Percentiles rank a stretch among this genome's conserved stretches.
Conservation (phyloP, 345 rosid species). For the Eucalyptus virginea region DNA sequence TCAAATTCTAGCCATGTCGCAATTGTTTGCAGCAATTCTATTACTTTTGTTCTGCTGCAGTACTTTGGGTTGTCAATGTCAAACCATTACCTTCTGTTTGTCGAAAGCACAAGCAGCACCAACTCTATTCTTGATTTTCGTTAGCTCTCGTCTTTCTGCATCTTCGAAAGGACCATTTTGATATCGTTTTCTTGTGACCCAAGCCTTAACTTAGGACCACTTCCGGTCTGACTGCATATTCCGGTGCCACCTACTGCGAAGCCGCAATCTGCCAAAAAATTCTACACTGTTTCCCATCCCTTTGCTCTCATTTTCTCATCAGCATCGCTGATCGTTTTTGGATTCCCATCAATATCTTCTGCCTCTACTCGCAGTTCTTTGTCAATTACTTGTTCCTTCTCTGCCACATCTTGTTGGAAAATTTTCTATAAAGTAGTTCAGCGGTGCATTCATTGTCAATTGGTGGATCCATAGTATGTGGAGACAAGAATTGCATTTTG, state of each 20-base stretch:
- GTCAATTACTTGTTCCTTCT: background rate
- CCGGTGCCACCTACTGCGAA: background rate
- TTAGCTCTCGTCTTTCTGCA: background rate
- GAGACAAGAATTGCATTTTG: background rate
- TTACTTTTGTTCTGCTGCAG: background rate
- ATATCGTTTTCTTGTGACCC: background rate
- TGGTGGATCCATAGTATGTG: background rate
- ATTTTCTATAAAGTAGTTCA: background rate
- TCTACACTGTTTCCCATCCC: background rate
- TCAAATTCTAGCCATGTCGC: background rate
- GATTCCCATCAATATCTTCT: background rate
- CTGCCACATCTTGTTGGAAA: background rate
- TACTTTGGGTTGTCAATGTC: background rate
- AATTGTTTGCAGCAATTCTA: background rate
- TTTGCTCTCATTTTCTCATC: background rate
- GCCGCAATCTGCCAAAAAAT: background rate
- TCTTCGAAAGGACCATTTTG: background rate
- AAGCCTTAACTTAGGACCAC: background rate
- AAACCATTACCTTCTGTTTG: background rate
- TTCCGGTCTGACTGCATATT: background rate
- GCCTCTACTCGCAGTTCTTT: background rate
- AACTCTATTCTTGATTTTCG: background rate
- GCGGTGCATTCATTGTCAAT: background rate
- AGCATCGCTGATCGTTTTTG: background rate
- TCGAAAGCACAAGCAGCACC: background rate